phyloP scores from a whole-genome alignment of 2,329 filamentous ascomycete species.

The Phaeosphaeria sp. region DNA sequence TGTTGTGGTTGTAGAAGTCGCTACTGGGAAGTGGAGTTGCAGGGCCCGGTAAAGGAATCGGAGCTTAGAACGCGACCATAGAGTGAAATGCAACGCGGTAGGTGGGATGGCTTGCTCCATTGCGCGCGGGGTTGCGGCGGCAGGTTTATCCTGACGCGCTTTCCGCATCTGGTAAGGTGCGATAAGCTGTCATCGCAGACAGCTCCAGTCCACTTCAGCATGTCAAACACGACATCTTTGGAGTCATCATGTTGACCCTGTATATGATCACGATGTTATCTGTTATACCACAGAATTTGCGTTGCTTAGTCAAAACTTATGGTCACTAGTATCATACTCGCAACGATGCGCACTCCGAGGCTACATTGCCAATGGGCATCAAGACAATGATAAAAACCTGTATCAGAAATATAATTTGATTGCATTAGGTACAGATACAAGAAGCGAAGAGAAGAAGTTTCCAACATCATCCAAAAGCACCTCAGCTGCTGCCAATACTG shows the following conservation, averaged over 20 bases:
- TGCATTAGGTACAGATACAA: neutral
- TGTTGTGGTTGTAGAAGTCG: slow-evolving; percentile 8
- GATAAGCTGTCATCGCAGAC: neutral
- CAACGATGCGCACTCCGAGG: too few relatives aligned
- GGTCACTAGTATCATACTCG: neutral
- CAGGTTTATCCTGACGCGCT: slow-evolving; percentile 8
- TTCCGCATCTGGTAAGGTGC: neutral
- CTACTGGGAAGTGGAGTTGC: slow-evolving; percentile 8
- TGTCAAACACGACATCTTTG: neutral
- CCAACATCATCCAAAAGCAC: neutral
- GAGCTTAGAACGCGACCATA: slow-evolving; percentile 22
- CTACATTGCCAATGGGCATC: neutral
- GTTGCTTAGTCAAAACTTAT: neutral
- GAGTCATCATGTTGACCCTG: neutral
- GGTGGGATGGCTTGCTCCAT: slow-evolving; percentile 20
- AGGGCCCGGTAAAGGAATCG: neutral
- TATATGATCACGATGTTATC: neutral
- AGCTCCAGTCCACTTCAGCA: neutral
- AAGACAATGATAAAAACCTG: neutral
- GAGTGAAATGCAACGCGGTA: slow-evolving; percentile 26
- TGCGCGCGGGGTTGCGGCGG: slow-evolving; percentile 9
- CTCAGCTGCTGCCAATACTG: neutral
- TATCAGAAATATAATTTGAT: neutral
- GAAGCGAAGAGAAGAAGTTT: neutral
- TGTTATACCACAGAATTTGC: neutral